Evolutionary conservation across 2,329 filamentous ascomycete genomes (phyloP).

Genomic region (Ampelomyces quisqualis): DNA sequence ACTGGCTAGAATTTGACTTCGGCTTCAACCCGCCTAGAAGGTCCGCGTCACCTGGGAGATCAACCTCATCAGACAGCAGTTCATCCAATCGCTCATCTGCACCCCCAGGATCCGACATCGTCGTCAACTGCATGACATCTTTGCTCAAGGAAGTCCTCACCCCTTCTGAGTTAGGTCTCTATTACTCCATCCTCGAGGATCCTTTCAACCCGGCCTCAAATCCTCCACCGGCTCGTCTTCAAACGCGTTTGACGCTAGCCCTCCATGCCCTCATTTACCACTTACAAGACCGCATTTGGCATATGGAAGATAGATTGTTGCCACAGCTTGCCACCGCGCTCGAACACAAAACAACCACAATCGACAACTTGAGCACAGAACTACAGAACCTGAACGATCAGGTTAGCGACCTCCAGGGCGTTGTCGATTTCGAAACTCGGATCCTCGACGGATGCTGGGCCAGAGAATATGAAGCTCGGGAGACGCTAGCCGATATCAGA

Average conservation of each 20-base stretch:
- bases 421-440: constrained; percentile 9
- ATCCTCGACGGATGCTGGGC: constrained; percentile 16
- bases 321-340: constrained; percentile 9
- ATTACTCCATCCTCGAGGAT: background rate
- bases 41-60: no score
- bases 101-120: background rate
- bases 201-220: background rate
- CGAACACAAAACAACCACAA: constrained; percentile 6
- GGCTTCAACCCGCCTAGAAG: background rate
- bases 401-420: constrained; percentile 6
- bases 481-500: constrained; percentile 9
- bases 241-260: constrained; percentile 14
- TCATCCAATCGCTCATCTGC: background rate
- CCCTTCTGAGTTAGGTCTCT: constrained; percentile 11
- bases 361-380: constrained; percentile 3
- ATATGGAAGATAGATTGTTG: constrained; percentile 19
- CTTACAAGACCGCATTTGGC: constrained; percentile 11
- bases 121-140: constrained; percentile 9
- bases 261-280: constrained; percentile 11
- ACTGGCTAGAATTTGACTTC: background rate
- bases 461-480: constrained; percentile 18
- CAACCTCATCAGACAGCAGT: background rate
- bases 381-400: background rate
- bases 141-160: constrained; percentile 8
- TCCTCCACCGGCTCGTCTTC: background rate